Evolutionary conservation across 108 stramenopile species (phyloP).

Genomic region (Ochromonas danica): DNA sequence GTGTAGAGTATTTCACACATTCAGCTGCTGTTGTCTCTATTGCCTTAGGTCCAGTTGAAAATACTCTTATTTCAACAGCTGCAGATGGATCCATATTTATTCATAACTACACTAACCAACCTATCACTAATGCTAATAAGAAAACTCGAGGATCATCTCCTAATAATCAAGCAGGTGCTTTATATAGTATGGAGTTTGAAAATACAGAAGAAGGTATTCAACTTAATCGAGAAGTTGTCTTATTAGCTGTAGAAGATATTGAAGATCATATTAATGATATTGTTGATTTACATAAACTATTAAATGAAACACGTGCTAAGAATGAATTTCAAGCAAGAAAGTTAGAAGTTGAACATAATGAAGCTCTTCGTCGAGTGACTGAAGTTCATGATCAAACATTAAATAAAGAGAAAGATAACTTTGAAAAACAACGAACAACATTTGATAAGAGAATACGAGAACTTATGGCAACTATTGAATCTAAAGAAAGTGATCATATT

Average conservation of each 20-base stretch:
- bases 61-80: conserved; percentile 36
- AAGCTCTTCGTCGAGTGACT: conserved; percentile 8
- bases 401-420: conserved; percentile 4
- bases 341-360: not conserved
- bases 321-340: conserved; percentile 10
- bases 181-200: no score
- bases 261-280: conserved; percentile 25
- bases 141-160: no score
- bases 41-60: not conserved
- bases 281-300: conserved; percentile 2
- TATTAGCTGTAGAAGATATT: not conserved
- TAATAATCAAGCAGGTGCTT: no score
- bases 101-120: not conserved
- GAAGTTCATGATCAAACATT: conserved; percentile 31
- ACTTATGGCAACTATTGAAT: not conserved
- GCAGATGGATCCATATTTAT: conserved; percentile 46
- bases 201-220: no score
- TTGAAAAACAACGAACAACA: conserved; percentile 11
- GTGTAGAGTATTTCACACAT: not conserved
- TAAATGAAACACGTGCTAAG: conserved; percentile 4
- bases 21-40: conserved; percentile 9
- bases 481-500: not conserved
- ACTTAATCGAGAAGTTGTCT: not conserved
- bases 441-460: conserved; percentile 9
- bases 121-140: no score